Percentiles rank a stretch among this genome's conserved stretches.
Evolutionary conservation across 2,329 filamentous ascomycete species (phyloP).

Genomic region (Phaeosphaeria sp.): DNA sequence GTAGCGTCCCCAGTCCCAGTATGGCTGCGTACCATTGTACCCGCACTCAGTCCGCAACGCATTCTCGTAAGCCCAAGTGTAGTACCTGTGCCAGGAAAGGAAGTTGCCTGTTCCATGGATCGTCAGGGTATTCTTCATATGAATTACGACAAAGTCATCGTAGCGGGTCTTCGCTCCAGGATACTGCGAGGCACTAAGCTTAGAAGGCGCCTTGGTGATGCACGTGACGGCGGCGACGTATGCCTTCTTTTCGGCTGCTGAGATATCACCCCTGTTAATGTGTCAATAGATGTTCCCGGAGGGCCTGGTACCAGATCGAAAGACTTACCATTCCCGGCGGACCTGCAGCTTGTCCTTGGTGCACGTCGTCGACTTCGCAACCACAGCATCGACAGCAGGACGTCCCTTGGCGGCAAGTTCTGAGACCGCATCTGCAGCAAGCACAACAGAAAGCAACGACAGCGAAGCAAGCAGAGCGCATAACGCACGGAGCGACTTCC

Average conservation of each 20-base stretch:
- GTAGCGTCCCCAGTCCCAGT: constrained; percentile 62
- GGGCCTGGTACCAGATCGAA: background rate
- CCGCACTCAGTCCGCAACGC: constrained; percentile 52
- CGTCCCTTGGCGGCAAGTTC: constrained; percentile 37
- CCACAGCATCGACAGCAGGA: constrained; percentile 31
- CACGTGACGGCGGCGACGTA: constrained; percentile 49
- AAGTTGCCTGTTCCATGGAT: constrained; percentile 48
- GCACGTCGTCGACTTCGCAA: constrained; percentile 37
- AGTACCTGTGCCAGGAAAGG: constrained; percentile 53
- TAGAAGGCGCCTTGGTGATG: constrained; percentile 32
- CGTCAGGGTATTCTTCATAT: constrained; percentile 44
- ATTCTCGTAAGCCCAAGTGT: constrained; percentile 50
- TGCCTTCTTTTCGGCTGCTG: constrained; percentile 37
- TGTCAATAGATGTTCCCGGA: background rate
- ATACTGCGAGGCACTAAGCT: constrained; percentile 24
- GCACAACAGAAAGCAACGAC: constrained; percentile 26
- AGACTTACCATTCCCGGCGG: constrained; percentile 36
- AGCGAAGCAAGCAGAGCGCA: constrained; percentile 28
- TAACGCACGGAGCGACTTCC: constrained; percentile 21
- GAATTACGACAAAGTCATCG: constrained; percentile 46
- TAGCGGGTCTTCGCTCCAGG: constrained; percentile 44
- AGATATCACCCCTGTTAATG: constrained; percentile 21
- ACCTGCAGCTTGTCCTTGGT: constrained; percentile 40
- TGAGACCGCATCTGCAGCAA: constrained; percentile 32
- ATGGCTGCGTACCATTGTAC: constrained; percentile 54